phyloP scores from a whole-genome alignment of 1,284 basidiomycete genomes.

The Leucoagaricus sp. region DNA sequence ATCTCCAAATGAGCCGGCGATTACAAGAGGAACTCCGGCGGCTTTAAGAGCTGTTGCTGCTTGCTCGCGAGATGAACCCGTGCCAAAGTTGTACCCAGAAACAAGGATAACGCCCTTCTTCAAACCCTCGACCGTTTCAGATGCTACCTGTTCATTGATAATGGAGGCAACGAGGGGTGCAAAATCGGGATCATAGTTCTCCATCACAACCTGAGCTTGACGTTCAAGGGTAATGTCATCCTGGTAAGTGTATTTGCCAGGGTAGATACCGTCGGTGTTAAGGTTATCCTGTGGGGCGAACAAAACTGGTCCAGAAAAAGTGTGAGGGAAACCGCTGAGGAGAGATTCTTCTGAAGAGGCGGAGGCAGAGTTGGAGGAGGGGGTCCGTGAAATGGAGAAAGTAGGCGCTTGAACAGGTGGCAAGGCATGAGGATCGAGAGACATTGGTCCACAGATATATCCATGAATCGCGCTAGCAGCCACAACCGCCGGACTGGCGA shows the following conservation, averaged over 20 bases:
- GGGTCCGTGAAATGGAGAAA: constrained; percentile 54
- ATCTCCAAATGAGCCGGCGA: constrained; percentile 97
- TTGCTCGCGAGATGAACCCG: constrained; percentile 98
- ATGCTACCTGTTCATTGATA: constrained; percentile 29
- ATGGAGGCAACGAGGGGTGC: constrained; percentile 74
- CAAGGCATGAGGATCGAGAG: constrained; percentile 56
- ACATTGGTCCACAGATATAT: constrained; percentile 85
- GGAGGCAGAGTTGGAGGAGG: constrained; percentile 27
- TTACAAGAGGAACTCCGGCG: constrained; percentile 90
- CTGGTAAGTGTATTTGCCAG: constrained; percentile 99
- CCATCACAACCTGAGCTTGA: constrained; percentile 98
- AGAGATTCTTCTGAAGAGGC: constrained; percentile 55
- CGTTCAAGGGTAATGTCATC: constrained; percentile 96
- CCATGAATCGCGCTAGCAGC: constrained; percentile 94
- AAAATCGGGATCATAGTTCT: constrained; percentile 96
- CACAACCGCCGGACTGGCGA: constrained; percentile 95
- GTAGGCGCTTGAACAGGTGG: constrained; percentile 57
- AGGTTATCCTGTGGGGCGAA: constrained; percentile 98
- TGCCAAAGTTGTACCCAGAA: constrained; percentile 98
- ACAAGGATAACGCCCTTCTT: constrained; percentile 79
- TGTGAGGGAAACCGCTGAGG: constrained; percentile 79
- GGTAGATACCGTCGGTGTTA: constrained; percentile 98
- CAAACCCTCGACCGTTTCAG: constrained; percentile 28
- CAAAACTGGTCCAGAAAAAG: constrained; percentile 83
- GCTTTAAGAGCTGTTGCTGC: constrained; percentile 97